phyloP scores from a whole-genome alignment of 2,329 filamentous ascomycete species.

The Ascochyta clinopodiicola region DNA sequence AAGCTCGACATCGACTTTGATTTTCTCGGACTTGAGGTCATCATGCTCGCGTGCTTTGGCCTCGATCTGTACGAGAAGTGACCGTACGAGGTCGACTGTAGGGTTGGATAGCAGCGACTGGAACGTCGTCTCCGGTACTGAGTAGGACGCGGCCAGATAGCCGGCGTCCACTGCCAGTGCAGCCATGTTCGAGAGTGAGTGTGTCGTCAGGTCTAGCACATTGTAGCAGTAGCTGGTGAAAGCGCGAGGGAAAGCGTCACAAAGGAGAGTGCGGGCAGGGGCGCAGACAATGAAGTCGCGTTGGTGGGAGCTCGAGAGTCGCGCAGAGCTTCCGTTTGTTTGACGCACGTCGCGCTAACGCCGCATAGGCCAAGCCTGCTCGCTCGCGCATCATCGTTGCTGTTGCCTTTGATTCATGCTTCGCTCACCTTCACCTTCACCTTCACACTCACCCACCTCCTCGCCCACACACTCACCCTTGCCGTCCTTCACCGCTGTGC shows the following conservation, averaged over 20 bases:
- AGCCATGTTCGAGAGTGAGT: conserved; percentile 59
- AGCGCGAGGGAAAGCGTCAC: conserved; percentile 17
- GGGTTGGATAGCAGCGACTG: conserved; percentile 68
- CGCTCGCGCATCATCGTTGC: conserved; percentile 25
- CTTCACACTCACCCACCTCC: conserved; percentile 6
- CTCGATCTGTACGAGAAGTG: conserved; percentile 76
- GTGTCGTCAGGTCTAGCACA: conserved; percentile 30
- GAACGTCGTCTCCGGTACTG: conserved; percentile 70
- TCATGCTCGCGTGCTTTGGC: conserved; percentile 84
- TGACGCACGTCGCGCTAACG: conserved; percentile 22
- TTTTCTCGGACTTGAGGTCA: conserved; percentile 82
- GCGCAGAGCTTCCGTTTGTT: conserved; percentile 30
- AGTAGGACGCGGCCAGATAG: conserved; percentile 75
- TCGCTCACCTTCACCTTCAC: neutral
- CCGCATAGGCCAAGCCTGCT: conserved; percentile 18
- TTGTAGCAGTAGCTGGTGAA: conserved; percentile 18
- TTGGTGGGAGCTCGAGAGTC: conserved; percentile 21
- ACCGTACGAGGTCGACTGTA: conserved; percentile 78
- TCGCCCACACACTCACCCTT: neutral
- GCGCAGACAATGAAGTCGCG: conserved; percentile 27
- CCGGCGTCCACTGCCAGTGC: conserved; percentile 69
- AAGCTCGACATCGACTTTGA: conserved; percentile 88
- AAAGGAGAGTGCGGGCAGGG: conserved; percentile 11
- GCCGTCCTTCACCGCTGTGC: conserved; percentile 24
- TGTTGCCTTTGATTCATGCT: conserved; percentile 5